Conservation (phyloP, 2,329 filamentous ascomycete genomes). For the Ceratocystis ficicola region DNA sequence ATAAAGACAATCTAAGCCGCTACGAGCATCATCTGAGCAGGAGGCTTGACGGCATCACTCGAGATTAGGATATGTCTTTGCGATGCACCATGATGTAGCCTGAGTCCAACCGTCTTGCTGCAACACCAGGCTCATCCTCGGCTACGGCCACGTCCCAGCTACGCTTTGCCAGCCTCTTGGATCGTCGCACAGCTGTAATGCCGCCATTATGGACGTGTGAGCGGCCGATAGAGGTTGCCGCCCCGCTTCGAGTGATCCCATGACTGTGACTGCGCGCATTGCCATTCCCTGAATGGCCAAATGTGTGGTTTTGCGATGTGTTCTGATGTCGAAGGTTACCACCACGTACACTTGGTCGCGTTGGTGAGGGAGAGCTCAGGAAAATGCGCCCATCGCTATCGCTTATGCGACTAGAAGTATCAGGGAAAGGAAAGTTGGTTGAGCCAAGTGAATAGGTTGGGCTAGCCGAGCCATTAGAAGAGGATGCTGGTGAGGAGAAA, state of each 20-base stretch:
- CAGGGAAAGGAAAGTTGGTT: neutral
- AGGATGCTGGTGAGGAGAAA: conserved; percentile 5
- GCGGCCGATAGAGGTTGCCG: neutral
- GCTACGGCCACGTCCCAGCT: conserved; percentile 16
- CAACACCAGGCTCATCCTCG: conserved; percentile 10
- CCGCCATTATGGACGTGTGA: conserved; percentile 3
- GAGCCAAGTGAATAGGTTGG: conserved; percentile 19
- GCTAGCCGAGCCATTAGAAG: conserved; percentile 16
- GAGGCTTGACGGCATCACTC: conserved; percentile 8
- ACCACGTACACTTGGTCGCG: conserved; percentile 1
- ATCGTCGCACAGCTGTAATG: conserved; percentile 9
- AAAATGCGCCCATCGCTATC: neutral
- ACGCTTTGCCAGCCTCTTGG: conserved; percentile 9
- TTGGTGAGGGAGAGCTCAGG: conserved; percentile 4
- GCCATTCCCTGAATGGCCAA: neutral
- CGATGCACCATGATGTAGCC: conserved; percentile 45
- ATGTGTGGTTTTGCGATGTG: neutral
- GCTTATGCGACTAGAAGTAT: neutral
- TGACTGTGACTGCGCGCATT: conserved; percentile 5
- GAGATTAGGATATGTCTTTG: conserved; percentile 38
- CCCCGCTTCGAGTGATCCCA: neutral
- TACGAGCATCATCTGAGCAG: neutral
- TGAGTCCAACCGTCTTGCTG: conserved; percentile 10
- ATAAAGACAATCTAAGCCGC: conserved; percentile 13
- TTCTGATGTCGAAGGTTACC: neutral